Conservation (phyloP, 495 filamentous ascomycete species). For the Recurvomyces mirabilis region DNA sequence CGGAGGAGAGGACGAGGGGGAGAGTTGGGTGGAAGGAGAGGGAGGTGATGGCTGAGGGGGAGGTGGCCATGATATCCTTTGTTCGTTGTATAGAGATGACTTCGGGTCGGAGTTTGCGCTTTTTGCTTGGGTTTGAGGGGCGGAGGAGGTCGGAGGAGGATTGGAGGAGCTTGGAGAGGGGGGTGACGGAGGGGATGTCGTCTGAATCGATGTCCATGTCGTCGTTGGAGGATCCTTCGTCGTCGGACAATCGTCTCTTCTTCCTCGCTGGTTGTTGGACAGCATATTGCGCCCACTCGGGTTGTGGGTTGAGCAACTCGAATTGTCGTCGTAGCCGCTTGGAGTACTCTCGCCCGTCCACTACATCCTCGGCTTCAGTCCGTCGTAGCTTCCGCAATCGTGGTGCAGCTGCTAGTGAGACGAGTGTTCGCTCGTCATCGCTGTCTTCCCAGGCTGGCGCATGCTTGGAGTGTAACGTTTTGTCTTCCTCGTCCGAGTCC, state of each 20-base stretch:
- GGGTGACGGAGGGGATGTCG: constrained; percentile 52
- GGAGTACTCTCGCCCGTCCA: constrained; percentile 77
- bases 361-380: constrained; percentile 69
- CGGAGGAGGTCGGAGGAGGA: constrained; percentile 44
- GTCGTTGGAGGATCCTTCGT: constrained; percentile 28
- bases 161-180: constrained; percentile 69
- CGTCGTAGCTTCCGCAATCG: constrained; percentile 70
- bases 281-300: constrained; percentile 56
- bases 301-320: constrained; percentile 60
- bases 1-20: constrained; percentile 80
- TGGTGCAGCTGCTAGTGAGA: constrained; percentile 65
- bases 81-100: constrained; percentile 71
- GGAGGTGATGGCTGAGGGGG: constrained; percentile 65
- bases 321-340: constrained; percentile 66
- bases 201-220: constrained; percentile 42
- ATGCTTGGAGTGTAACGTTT: constrained; percentile 32
- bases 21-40: constrained; percentile 80
- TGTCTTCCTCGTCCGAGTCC: constrained; percentile 22
- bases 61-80: constrained; percentile 50
- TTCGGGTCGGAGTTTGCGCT: constrained; percentile 65
- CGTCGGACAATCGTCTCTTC: constrained; percentile 38
- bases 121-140: constrained; percentile 27
- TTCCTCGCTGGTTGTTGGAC: constrained; percentile 21
- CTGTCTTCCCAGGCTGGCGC: constrained; percentile 80
- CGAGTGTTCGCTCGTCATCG: constrained; percentile 76